phyloP scores from a whole-genome alignment of 305 asterid species.

The Nicotiana rustica region DNA sequence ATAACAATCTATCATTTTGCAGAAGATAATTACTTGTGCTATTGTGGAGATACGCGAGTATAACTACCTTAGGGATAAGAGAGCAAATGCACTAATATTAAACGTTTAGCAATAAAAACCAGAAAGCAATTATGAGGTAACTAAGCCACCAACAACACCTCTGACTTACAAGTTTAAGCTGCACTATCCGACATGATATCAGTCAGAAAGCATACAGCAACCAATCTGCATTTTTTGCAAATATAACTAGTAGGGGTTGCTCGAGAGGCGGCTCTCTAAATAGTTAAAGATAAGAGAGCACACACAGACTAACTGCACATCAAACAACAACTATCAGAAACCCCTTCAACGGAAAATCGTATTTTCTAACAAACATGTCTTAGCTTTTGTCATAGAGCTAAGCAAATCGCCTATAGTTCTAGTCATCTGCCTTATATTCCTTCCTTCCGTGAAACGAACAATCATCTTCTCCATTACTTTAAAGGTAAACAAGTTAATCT shows the following conservation, averaged over 20 bases:
- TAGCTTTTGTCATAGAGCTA: conserved; percentile 10
- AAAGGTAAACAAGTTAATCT: neutral
- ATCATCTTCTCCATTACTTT: conserved; percentile 3
- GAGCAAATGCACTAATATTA: conserved; percentile 20
- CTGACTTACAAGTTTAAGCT: conserved; percentile 14
- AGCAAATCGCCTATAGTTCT: neutral
- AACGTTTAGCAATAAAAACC: neutral
- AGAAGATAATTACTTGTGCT: conserved; percentile 29
- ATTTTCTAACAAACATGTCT: neutral
- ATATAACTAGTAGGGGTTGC: conserved; percentile 1
- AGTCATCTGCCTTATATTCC: neutral
- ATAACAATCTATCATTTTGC: conserved; percentile 24
- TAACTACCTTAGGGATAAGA: conserved; percentile 19
- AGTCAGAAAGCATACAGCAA: neutral
- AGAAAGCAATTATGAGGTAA: conserved; percentile 29
- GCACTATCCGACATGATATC: neutral
- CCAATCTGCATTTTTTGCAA: conserved; percentile 11
- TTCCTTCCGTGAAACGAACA: neutral
- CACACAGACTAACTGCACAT: conserved; percentile 4
- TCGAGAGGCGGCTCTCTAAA: conserved; percentile 7
- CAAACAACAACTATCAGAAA: conserved; percentile 8
- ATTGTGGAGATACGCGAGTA: neutral
- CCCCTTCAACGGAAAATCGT: neutral
- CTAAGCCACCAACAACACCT: neutral
- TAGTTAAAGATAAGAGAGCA: neutral